Evolutionary conservation across 768 basidiomycete species (phyloP).

Genomic region (Boletus rex-veris): DNA sequence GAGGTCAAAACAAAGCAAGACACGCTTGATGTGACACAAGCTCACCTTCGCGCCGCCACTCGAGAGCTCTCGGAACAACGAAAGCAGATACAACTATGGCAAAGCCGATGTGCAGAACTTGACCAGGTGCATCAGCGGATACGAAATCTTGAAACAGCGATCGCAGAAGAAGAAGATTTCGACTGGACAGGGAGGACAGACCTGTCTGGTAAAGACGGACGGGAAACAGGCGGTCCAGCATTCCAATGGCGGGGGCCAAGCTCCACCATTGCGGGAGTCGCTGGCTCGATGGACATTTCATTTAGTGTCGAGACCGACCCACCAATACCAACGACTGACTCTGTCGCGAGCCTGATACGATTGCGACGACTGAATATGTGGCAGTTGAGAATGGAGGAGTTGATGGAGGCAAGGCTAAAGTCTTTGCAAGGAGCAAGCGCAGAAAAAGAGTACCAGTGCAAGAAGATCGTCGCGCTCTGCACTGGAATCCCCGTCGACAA

Average conservation of each 20-base stretch:
- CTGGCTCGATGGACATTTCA: conserved; percentile 60
- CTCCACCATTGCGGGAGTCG: conserved; percentile 64
- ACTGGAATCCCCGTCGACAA: conserved; percentile 83
- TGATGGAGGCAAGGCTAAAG: conserved; percentile 68
- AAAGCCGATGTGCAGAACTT: conserved; percentile 67
- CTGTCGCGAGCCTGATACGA: conserved; percentile 58
- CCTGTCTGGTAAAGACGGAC: conserved; percentile 39
- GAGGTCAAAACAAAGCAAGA: conserved; percentile 89
- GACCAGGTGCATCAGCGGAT: conserved; percentile 80
- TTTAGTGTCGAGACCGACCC: conserved; percentile 71
- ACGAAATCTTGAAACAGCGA: conserved; percentile 78
- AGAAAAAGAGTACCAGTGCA: conserved; percentile 89
- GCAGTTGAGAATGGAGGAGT: conserved; percentile 73
- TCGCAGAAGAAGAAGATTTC: conserved; percentile 74
- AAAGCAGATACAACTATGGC: conserved; percentile 76
- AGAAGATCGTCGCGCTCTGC: conserved; percentile 86
- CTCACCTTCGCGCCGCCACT: conserved; percentile 84
- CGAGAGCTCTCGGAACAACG: conserved; percentile 89
- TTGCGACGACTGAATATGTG: conserved; percentile 77
- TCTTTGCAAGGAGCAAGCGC: conserved; percentile 74
- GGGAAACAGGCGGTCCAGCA: conserved; percentile 42
- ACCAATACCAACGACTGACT: conserved; percentile 59
- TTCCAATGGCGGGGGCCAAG: conserved; percentile 68
- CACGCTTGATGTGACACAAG: conserved; percentile 80
- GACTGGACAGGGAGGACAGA: conserved; percentile 84